Base-by-base conservation (phyloP, 2,329 filamentous ascomycete genomes). In the Tolypocladium endophyticum region DNA sequence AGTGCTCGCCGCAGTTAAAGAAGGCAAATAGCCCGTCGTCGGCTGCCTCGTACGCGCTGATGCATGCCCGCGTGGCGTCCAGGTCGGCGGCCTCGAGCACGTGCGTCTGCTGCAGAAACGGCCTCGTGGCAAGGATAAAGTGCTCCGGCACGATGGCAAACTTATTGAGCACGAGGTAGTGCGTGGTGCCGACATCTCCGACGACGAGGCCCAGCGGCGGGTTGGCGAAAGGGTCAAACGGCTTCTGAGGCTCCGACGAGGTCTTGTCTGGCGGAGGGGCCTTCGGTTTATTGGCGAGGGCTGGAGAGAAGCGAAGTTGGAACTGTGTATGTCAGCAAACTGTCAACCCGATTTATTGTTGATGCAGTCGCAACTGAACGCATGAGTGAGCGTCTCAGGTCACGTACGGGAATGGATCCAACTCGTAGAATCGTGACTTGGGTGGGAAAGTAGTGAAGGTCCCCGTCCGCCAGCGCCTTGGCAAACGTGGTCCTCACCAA, bases 101-200 rank as follows among this genome's bases (percentile, higher is more conserved):
- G 64, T 87, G 76, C 1, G 83, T 85, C 75, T 91, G 88, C n/a
- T 76, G 74, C 68, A 84, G 82, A 69, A 86, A 85, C 1, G 74
- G 71, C n/a, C 74, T 81, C 0, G 88, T 91, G 0, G 84, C 82
- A 55, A 91, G 79, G 64, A 91, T 89, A 69, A 88, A 89, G 73
- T 91, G 88, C 66, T 86, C 80, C 0, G 82, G 80, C 39, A 89
- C 86, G 56, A 91, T 74, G 56, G 88, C 87, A 66, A 88, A 91
- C 71, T 90, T 91, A 77, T 91, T 91, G 47, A 91, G 76, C 1
- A 91, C 83, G 50, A 90, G 77, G 61, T 80, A 78, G 70, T 91
- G 87, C 11, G 75, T 71, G 0, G 82, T 75, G 1, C 75, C 76
- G 9, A 88, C 67, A 33, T 72, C 70, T 20, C 80, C 71, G 52